Evolutionary conservation across 805 yeast species (phyloP).

Genomic region (Pichia thaimueangensis): DNA sequence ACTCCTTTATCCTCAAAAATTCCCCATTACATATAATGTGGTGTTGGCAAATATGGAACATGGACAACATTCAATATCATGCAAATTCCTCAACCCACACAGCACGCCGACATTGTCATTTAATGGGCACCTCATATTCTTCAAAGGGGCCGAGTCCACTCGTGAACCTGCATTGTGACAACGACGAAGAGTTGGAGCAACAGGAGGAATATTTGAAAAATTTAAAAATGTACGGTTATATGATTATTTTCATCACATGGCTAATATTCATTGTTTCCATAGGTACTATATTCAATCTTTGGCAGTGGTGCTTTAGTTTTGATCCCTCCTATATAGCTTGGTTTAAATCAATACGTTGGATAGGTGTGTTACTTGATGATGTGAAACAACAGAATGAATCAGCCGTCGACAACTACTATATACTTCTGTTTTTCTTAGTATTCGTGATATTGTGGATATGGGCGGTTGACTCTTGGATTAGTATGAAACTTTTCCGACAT

Average conservation of each 20-base stretch:
- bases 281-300: conserved; percentile 27
- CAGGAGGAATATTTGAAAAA: conserved; percentile 10
- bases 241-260: conserved; percentile 24
- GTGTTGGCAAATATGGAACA: too few relatives aligned
- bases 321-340: neutral
- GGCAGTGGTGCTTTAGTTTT: conserved; percentile 25
- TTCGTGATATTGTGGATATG: conserved; percentile 49
- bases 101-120: too few relatives aligned
- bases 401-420: conserved; percentile 25
- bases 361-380: conserved; percentile 8
- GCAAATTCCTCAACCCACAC: too few relatives aligned
- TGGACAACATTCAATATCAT: too few relatives aligned
- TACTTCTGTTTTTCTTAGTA: conserved; percentile 27
- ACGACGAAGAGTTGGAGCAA: neutral
- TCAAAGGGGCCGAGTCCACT: neutral
- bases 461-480: conserved; percentile 72
- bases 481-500: conserved; percentile 73
- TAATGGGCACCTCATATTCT: too few relatives aligned
- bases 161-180: neutral
- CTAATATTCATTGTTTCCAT: conserved; percentile 22
- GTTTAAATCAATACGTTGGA: conserved; percentile 2
- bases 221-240: conserved; percentile 23
- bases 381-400: conserved; percentile 4
- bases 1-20: too few relatives aligned
- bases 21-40: too few relatives aligned